Base-by-base conservation (phyloP, 2,329 filamentous ascomycete genomes). In the Diplodia scrobiculata region DNA sequence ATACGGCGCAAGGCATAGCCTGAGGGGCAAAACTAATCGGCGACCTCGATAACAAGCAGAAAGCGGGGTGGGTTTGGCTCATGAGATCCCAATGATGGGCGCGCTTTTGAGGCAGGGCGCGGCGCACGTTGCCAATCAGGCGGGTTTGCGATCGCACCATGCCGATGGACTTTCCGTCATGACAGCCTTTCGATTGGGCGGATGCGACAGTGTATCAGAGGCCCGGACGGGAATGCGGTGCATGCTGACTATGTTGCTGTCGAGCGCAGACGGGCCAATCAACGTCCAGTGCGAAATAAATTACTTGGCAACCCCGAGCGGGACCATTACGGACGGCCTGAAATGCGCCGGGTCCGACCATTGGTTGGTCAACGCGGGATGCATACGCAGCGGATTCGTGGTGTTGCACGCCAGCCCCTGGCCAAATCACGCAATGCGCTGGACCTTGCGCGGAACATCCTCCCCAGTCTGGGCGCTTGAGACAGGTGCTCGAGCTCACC, bases 401-500 rank as follows among this genome's bases (percentile, higher is more conserved):
- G 51, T 65, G 64, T 60, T 66, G 64, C 64, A 66, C 64, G 64
- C 64, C 45, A 66, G 64, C 64, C 21, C 32, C 53, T 29, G 32
- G 54, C n/a, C n/a, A 48, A 60, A 66, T 66, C 64, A 66, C 64
- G 64, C 64, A 66, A 66, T 66, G 25, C 19, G 48, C 47, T 50
- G 64, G 54, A 25, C 64, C 47, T 32, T 59, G 53, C 53, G 54
- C 54, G n/a, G 63, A 45, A 48, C 52, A 50, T 66, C 54, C 51
- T 65, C 52, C 17, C 63, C 14, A 19, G 51, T 50, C 52, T 27
- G 51, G 52, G n/a, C 38, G 25, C 48, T 62, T 17, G 60, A 53
- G 52, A 63, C 48, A 41, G 21, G 21, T n/a, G 47, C 60, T 53
- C 60, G 48, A 52, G 48, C 48, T 60, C 64, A 66, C 54, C 64